Percentiles rank a stretch among this genome's conserved stretches.
Conservation (phyloP, 805 yeast genomes). For the Candida namnaoensis region DNA sequence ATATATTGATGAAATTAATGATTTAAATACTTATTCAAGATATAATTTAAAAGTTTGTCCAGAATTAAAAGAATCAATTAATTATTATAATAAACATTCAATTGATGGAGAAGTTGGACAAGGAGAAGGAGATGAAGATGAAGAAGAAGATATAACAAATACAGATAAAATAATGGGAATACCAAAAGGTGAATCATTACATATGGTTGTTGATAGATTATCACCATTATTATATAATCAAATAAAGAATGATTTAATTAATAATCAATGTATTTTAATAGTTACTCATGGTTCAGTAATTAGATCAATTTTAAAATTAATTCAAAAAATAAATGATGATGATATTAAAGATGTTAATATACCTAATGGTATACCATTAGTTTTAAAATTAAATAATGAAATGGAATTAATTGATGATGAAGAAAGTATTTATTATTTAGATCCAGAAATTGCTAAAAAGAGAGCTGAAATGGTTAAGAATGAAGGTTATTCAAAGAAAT, state of each 20-base stretch:
- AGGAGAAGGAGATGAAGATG: no score
- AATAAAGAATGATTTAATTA: slow-evolving; percentile 37
- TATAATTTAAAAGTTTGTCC: slow-evolving; percentile 11
- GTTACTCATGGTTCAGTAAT: slow-evolving; percentile 82
- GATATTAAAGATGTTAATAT: slow-evolving; percentile 69
- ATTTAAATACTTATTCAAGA: slow-evolving; percentile 16
- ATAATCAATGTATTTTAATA: slow-evolving; percentile 49
- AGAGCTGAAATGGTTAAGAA: slow-evolving; percentile 76
- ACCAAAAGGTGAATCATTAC: slow-evolving; percentile 68
- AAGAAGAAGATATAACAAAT: no score
- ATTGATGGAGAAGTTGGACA: no score
- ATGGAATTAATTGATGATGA: slow-evolving; percentile 43
- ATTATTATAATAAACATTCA: no score
- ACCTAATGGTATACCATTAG: slow-evolving; percentile 79
- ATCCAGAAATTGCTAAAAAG: slow-evolving; percentile 70
- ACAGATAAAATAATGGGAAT: slow-evolving; percentile 22
- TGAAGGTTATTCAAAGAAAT: no score
- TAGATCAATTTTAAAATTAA: slow-evolving; percentile 62
- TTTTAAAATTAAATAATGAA: slow-evolving; percentile 48
- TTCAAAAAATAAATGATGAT: slow-evolving; percentile 56
- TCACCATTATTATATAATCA: slow-evolving; percentile 47
- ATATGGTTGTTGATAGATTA: slow-evolving; percentile 62
- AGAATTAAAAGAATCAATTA: neutral
- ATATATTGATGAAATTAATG: slow-evolving; percentile 29
- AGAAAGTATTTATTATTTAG: slow-evolving; percentile 42